Conservation (phyloP, 2,329 filamentous ascomycete genomes). For the Lasiodiplodia hormozganensis region DNA sequence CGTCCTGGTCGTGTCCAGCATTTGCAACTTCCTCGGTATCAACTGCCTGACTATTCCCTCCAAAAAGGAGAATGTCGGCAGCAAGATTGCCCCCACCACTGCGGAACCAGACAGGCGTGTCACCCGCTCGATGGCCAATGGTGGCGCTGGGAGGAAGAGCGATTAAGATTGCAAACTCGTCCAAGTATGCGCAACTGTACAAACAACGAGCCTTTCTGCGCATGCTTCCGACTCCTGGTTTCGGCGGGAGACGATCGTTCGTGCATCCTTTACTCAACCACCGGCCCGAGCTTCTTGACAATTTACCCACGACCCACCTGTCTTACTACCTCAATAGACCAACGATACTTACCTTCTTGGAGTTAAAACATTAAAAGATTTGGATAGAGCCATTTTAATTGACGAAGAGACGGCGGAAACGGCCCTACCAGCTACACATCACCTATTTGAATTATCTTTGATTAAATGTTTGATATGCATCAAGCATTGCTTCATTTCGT, state of each 20-base stretch:
- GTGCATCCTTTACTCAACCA: not conserved
- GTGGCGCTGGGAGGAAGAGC: conserved; percentile 17
- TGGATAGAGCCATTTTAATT: conserved; percentile 28
- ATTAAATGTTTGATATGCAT: not conserved
- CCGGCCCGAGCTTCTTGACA: not conserved
- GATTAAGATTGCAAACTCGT: not conserved
- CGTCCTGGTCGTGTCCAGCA: conserved; percentile 85
- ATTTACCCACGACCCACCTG: not conserved
- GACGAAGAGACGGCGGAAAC: conserved; percentile 28
- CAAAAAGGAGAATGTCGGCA: conserved; percentile 40
- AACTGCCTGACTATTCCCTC: conserved; percentile 84
- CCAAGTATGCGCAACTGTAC: not conserved
- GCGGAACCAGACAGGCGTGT: conserved; percentile 20
- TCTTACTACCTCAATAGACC: not conserved
- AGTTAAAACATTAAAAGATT: conserved; percentile 1
- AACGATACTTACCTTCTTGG: not conserved
- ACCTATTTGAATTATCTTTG: not conserved
- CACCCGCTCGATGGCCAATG: conserved; percentile 27
- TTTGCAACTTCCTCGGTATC: conserved; percentile 91
- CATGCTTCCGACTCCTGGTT: not conserved
- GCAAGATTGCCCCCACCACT: conserved; percentile 2
- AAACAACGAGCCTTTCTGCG: conserved; percentile 6
- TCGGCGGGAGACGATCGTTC: not conserved
- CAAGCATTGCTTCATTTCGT: not conserved
- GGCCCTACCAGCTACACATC: conserved; percentile 13